phyloP scores from a whole-genome alignment of 306 rosid genomes.

The Begonia peltatifolia region DNA sequence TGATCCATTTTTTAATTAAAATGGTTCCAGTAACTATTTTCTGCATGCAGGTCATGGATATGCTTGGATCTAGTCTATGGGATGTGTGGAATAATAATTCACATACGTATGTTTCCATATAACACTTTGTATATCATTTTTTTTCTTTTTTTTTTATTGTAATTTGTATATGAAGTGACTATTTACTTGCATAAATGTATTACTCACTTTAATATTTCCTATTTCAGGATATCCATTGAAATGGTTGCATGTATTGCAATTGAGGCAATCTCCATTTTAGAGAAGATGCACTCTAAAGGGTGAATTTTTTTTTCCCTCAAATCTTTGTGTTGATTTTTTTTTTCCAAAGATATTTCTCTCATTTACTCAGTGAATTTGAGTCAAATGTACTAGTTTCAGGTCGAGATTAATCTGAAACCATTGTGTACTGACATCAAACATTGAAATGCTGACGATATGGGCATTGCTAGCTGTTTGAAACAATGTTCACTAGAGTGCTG shows the following conservation, averaged over 20 bases:
- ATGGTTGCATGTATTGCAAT: conserved; percentile 48
- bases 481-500: too few species aligned
- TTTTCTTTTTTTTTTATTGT: too few species aligned
- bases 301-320: conserved; percentile 13
- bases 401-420: too few species aligned
- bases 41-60: conserved; percentile 34
- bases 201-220: background rate
- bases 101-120: conserved; percentile 22
- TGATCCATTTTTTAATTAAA: background rate
- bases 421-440: too few species aligned
- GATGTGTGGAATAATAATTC: conserved; percentile 42
- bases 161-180: too few species aligned
- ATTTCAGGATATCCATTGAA: conserved; percentile 38
- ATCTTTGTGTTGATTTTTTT: too few species aligned
- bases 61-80: conserved; percentile 43
- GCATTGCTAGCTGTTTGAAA: too few species aligned
- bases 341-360: too few species aligned
- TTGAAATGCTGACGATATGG: too few species aligned
- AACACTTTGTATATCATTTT: background rate
- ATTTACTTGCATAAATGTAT: too few species aligned
- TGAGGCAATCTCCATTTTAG: conserved; percentile 41
- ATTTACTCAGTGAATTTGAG: too few species aligned
- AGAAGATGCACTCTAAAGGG: conserved; percentile 38
- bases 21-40: background rate
- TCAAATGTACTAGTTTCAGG: too few species aligned